Conservation (phyloP, 768 basidiomycete species). For the Leccinellum rugosiceps region DNA sequence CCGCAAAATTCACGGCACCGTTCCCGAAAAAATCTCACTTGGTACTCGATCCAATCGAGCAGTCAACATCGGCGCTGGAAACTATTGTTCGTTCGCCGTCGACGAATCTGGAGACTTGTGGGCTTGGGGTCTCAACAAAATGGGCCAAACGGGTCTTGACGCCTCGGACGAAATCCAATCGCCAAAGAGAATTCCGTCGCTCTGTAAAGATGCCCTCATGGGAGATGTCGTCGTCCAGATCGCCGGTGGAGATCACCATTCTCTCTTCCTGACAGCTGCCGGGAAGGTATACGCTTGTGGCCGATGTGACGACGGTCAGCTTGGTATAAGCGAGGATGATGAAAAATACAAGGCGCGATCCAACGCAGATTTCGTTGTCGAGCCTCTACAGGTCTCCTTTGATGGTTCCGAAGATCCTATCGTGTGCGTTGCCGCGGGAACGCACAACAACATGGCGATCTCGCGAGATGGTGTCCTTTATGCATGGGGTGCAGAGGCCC, state of each 20-base stretch:
- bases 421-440: slow-evolving; percentile 62
- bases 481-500: slow-evolving; percentile 76
- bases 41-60: slow-evolving; percentile 62
- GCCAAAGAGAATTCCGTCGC: slow-evolving; percentile 60
- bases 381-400: slow-evolving; percentile 65
- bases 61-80: slow-evolving; percentile 74
- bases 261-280: slow-evolving; percentile 79
- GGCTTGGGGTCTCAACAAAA: slow-evolving; percentile 95
- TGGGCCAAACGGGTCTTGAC: slow-evolving; percentile 75
- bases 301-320: slow-evolving; percentile 77
- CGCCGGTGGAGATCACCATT: slow-evolving; percentile 82
- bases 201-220: slow-evolving; percentile 58
- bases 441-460: slow-evolving; percentile 70
- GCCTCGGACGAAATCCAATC: slow-evolving; percentile 51
- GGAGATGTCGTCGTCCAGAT: slow-evolving; percentile 70
- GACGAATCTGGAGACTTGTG: slow-evolving; percentile 80
- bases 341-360: slow-evolving; percentile 54
- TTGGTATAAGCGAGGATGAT: slow-evolving; percentile 73
- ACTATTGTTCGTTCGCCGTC: slow-evolving; percentile 88
- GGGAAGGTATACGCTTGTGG: slow-evolving; percentile 89
- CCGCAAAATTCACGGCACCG: slow-evolving; percentile 84
- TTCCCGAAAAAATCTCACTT: slow-evolving; percentile 83
- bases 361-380: slow-evolving; percentile 56
- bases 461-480: slow-evolving; percentile 67
- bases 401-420: slow-evolving; percentile 63